phyloP scores from a whole-genome alignment of 23 red algal genomes.

The Rhodosorus marinus region DNA sequence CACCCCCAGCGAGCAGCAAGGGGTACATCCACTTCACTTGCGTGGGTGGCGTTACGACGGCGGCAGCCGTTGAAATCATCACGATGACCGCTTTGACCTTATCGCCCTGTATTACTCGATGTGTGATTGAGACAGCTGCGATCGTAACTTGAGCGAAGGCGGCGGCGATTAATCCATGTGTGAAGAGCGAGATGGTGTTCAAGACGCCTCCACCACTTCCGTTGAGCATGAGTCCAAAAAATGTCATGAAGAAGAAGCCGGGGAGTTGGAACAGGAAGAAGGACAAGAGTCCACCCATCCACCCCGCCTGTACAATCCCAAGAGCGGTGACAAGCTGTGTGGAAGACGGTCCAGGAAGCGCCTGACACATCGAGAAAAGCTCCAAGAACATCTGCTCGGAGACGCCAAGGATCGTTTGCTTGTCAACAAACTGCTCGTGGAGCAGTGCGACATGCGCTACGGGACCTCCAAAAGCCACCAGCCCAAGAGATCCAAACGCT shows the following conservation, averaged over 20 bases:
- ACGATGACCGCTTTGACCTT: constrained; percentile 11
- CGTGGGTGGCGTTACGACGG: constrained; percentile 12
- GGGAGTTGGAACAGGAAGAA: constrained; percentile 38
- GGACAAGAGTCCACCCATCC: constrained; percentile 11
- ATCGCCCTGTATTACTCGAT: background rate
- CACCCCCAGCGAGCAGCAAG: constrained; percentile 9
- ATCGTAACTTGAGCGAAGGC: constrained; percentile 36
- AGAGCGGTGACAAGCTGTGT: constrained; percentile 35
- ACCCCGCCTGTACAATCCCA: constrained; percentile 23
- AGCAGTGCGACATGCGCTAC: constrained; percentile 38
- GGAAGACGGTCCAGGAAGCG: constrained; percentile 42
- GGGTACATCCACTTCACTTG: constrained; percentile 16
- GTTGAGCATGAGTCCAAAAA: constrained; percentile 7
- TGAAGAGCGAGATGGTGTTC: background rate
- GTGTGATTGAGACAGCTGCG: constrained; percentile 17
- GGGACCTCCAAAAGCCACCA: constrained; percentile 51
- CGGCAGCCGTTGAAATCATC: constrained; percentile 12
- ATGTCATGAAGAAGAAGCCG: constrained; percentile 12
- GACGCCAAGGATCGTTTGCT: background rate
- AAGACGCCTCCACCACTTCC: background rate
- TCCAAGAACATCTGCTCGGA: constrained; percentile 36
- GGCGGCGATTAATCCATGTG: constrained; percentile 25
- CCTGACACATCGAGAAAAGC: constrained; percentile 27
- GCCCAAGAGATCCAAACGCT: constrained; percentile 16
- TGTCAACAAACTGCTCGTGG: constrained; percentile 12